phyloP scores from a whole-genome alignment of 768 basidiomycete species.

The Strobilomyces confusus region DNA sequence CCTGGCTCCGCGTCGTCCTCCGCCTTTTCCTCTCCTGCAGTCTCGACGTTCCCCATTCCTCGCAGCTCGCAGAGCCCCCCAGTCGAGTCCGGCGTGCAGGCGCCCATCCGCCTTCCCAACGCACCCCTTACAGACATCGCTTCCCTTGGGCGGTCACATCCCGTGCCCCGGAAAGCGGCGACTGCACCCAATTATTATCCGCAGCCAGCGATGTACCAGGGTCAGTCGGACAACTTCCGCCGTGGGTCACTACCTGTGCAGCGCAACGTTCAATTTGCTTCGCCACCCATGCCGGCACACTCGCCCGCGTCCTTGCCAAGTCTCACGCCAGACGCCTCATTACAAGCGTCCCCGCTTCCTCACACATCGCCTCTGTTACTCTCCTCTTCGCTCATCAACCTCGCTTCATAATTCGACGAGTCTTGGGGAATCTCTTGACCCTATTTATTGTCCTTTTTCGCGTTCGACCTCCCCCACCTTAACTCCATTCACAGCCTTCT shows the following conservation, averaged over 20 bases:
- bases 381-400: conserved; percentile 18
- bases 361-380: conserved; percentile 28
- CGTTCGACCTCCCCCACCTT: conserved; percentile 8
- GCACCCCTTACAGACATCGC: conserved; percentile 70
- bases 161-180: conserved; percentile 31
- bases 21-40: conserved; percentile 63
- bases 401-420: conserved; percentile 15
- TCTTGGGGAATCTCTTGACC: conserved; percentile 10
- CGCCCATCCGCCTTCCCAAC: conserved; percentile 65
- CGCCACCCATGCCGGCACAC: conserved; percentile 29
- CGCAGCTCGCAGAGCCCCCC: conserved; percentile 50
- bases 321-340: conserved; percentile 24
- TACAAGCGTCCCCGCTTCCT: conserved; percentile 23
- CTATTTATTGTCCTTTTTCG: conserved; percentile 31
- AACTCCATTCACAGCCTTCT: conserved; percentile 8
- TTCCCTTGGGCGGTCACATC: conserved; percentile 39
- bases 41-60: conserved; percentile 57
- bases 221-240: conserved; percentile 28
- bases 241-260: conserved; percentile 31
- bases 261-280: conserved; percentile 27
- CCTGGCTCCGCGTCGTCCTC: conserved; percentile 55
- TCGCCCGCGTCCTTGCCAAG: conserved; percentile 24
- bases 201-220: conserved; percentile 26
- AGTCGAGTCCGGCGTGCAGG: conserved; percentile 42
- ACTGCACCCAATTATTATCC: conserved; percentile 33